These are phyloP conservation scores for Limnomonas spitsbergensis DNA, from an alignment of 139 green algal species.

Conservation along the genomic window DNA sequence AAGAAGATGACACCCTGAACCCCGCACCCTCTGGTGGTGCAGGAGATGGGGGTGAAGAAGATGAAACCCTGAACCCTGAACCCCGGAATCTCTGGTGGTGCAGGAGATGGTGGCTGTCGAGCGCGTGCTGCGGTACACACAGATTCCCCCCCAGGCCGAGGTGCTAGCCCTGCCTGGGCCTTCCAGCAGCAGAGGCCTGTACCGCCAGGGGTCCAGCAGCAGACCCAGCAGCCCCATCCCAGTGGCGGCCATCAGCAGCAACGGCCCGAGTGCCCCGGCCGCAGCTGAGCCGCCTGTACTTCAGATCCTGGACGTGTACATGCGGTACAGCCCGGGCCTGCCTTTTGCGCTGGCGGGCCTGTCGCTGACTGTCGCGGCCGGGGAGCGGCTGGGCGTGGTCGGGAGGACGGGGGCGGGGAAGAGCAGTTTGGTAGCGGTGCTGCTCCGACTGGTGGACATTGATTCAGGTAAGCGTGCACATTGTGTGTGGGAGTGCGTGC, in stretches of 20 bases:
- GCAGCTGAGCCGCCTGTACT: background rate
- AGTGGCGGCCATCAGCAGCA: background rate
- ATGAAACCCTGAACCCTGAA: slow-evolving; percentile 8
- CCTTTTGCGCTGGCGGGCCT: slow-evolving; percentile 45
- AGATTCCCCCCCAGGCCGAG: background rate
- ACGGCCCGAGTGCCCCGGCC: background rate
- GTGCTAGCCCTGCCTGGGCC: background rate
- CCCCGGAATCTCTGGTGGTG: background rate
- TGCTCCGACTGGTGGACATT: slow-evolving; percentile 58
- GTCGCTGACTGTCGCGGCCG: slow-evolving; percentile 38
- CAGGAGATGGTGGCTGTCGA: slow-evolving; percentile 84
- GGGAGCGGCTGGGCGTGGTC: slow-evolving; percentile 66
- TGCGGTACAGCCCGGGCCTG: slow-evolving; percentile 40
- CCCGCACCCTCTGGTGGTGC: too few species aligned
- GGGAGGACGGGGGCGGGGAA: slow-evolving; percentile 69
- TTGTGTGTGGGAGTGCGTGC: background rate
- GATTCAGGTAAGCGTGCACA: slow-evolving; percentile 18
- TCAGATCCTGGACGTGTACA: slow-evolving; percentile 35
- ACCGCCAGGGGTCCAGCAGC: background rate
- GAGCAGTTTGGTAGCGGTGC: slow-evolving; percentile 45
- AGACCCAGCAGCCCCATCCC: background rate
- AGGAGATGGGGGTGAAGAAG: background rate
- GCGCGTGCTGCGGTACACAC: slow-evolving; percentile 39
- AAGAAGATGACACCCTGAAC: too few species aligned
- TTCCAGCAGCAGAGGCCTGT: background rate